These are phyloP conservation scores for Capsicum chinense DNA, from an alignment of 257 asterid species.

Conservation along the genomic window DNA sequence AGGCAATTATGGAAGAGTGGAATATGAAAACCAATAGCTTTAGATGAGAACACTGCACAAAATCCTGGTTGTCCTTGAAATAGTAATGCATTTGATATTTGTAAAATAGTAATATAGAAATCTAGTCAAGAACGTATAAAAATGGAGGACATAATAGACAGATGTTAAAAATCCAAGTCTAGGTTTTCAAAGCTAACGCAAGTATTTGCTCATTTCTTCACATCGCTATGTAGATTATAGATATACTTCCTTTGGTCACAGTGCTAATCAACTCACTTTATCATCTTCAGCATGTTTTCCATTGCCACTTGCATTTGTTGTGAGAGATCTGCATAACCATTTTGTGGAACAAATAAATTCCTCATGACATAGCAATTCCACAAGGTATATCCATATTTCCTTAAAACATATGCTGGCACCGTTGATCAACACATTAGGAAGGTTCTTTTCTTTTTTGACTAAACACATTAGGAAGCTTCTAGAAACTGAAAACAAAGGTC, in stretches of 20 bases:
- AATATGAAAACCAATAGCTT: constrained; percentile 19
- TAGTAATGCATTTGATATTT: background rate
- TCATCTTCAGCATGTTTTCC: constrained; percentile 83
- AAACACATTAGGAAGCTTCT: background rate
- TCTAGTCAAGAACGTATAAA: background rate
- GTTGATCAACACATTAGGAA: background rate
- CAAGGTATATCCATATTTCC: constrained; percentile 23
- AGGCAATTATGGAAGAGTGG: constrained; percentile 15
- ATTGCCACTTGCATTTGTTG: constrained; percentile 73
- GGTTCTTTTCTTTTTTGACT: background rate
- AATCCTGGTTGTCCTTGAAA: background rate
- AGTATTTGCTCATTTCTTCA: background rate
- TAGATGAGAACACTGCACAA: background rate
- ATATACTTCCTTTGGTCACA: constrained; percentile 29
- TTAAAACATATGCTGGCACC: background rate
- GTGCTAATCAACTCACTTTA: constrained; percentile 50
- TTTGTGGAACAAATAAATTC: background rate
- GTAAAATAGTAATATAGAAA: background rate
- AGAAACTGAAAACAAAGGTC: background rate
- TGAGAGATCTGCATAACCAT: constrained; percentile 59
- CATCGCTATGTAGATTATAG: background rate
- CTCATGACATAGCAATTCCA: background rate
- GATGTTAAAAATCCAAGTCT: background rate
- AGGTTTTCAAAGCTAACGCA: constrained; percentile 2
- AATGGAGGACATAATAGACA: background rate